Base-by-base conservation (phyloP, 139 green algal species). In the Dunaliella sp. region DNA sequence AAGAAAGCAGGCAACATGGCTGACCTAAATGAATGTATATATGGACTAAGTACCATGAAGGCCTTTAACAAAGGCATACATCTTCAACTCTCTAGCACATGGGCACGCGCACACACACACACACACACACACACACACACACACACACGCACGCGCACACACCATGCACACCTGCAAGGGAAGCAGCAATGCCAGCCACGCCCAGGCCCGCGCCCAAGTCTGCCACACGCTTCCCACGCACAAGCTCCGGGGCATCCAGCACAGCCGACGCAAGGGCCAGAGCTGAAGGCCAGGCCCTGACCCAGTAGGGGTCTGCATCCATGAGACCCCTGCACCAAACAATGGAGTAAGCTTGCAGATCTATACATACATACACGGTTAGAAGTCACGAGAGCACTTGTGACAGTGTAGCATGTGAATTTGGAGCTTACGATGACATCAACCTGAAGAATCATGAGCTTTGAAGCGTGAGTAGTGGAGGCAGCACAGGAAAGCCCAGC, bases 201-300 rank as follows among this genome's bases (percentile, higher is more conserved):
- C 94, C 95, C 36, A 97, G 91, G 0, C 95, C 95, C n/a, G 85
- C 85, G 0, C 95, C 95, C 33, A 97, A 77, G 80, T 97, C 94
- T 77, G 86, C 91, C 48, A 98, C 94, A 1, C 77, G 73, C 77
- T 90, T 89, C 48, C 90, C 87, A n/a, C 31, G 32, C 48, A 90
- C 88, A 34, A 90, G 84, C 1, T 85, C 28, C 0, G 78, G 87
- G 32, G 0, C 34, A 30, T 74, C 38, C 1, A 88, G 84, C 25
- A 86, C 80, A 22, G 33, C 2, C 0, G 78, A 78, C 0, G 94
- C 92, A 32, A 98, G 88, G 25, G 93, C 92, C 3, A 97, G 82
- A 1, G 95, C 94, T 0, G 93, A 96, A 12, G 95, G 95, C 96
- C 96, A 98, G 12, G 89, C 90, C 25, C 92, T 89, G 25, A 85